phyloP scores from a whole-genome alignment of 352 stramenopile species.

The Phytophthora melonis region DNA sequence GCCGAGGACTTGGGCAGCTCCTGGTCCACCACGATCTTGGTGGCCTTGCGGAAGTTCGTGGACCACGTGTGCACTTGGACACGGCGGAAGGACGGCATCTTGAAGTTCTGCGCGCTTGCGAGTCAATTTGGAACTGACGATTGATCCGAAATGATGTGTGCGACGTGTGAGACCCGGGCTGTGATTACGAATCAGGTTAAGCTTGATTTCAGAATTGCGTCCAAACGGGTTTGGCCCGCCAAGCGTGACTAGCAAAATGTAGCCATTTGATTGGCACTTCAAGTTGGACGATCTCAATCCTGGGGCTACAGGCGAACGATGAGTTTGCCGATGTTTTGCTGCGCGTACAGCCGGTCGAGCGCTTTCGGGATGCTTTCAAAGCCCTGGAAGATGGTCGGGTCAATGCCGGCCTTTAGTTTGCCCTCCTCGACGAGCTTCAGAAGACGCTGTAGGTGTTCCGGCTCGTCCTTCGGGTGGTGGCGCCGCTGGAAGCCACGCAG shows the following conservation, averaged over 20 bases:
- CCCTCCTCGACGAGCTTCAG: conserved; percentile 21
- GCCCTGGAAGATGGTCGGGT: conserved; percentile 45
- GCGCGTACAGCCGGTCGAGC: conserved; percentile 61
- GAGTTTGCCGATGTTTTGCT: conserved; percentile 86
- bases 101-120: background rate
- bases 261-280: conserved; percentile 13
- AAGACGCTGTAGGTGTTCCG: conserved; percentile 10
- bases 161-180: conserved; percentile 25
- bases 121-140: conserved; percentile 15
- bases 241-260: conserved; percentile 25
- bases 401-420: conserved; percentile 31
- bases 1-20: too few species aligned
- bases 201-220: background rate
- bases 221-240: conserved; percentile 1
- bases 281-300: background rate
- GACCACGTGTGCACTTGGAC: conserved; percentile 54
- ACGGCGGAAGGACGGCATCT: conserved; percentile 43
- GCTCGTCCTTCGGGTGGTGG: conserved; percentile 18
- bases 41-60: conserved; percentile 44
- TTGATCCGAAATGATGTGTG: conserved; percentile 4
- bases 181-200: conserved; percentile 27
- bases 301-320: conserved; percentile 46
- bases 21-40: too few species aligned
- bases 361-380: conserved; percentile 53
- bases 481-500: conserved; percentile 20